phyloP scores from a whole-genome alignment of 495 filamentous ascomycete genomes.

The Aspergillus steynii region DNA sequence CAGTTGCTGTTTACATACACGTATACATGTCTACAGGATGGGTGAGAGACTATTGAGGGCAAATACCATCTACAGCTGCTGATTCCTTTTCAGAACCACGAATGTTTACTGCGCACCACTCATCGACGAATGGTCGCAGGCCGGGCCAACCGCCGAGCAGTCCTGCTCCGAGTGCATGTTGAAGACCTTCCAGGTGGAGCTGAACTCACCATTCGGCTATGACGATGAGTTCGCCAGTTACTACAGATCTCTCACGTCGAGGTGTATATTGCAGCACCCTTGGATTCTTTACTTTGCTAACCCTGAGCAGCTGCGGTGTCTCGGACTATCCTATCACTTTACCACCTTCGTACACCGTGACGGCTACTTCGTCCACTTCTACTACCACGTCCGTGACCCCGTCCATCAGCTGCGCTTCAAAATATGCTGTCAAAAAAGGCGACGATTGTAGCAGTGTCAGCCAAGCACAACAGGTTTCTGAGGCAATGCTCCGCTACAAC shows the following conservation, averaged over 20 bases:
- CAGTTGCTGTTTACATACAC: neutral
- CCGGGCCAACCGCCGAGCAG: slow-evolving; percentile 2
- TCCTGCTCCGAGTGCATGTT: slow-evolving; percentile 19
- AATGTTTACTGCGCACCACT: neutral
- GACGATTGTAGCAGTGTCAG: slow-evolving; percentile 30
- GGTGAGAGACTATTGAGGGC: neutral
- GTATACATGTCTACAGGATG: neutral
- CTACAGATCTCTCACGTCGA: slow-evolving; percentile 12
- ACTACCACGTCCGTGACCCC: slow-evolving; percentile 9
- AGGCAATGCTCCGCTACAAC: slow-evolving; percentile 20
- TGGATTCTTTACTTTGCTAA: neutral
- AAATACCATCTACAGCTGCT: no score
- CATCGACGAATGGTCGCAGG: neutral
- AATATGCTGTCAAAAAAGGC: slow-evolving; percentile 14
- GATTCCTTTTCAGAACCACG: neutral
- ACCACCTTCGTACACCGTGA: slow-evolving; percentile 5
- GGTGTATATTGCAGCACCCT: neutral
- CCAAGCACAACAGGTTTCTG: slow-evolving; percentile 26
- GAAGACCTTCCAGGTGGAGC: slow-evolving; percentile 8
- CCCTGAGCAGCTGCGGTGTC: slow-evolving; percentile 2
- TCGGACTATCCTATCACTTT: slow-evolving; percentile 12
- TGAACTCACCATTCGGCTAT: slow-evolving; percentile 18
- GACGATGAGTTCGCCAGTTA: slow-evolving; percentile 12
- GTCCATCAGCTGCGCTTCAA: neutral
- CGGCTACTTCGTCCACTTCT: neutral